Percentiles rank a stretch among this genome's conserved stretches.
Evolutionary conservation across 2,329 filamentous ascomycete genomes (phyloP).

Genomic region (Clonostachys solani): DNA sequence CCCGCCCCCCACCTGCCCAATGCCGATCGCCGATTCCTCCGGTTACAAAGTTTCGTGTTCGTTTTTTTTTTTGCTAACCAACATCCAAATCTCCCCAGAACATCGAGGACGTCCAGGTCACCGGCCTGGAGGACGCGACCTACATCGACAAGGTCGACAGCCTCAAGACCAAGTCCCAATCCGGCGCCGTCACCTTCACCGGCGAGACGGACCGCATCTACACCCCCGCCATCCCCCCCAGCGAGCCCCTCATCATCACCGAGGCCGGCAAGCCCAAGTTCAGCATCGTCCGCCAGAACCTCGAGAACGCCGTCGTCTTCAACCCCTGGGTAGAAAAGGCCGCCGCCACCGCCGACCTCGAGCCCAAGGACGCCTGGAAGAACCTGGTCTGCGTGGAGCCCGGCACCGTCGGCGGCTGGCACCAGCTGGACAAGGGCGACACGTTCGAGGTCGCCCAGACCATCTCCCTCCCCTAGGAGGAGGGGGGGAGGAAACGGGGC

Average conservation of each 20-base stretch:
- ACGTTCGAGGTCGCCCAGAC: conserved; percentile 59
- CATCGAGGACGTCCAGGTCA: conserved; percentile 67
- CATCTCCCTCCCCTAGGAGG: conserved; percentile 30
- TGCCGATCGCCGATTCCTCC: too few species aligned
- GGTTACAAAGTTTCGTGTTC: background rate
- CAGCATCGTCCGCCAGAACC: conserved; percentile 76
- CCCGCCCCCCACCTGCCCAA: too few species aligned
- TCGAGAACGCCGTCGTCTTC: conserved; percentile 90
- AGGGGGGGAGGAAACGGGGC: too few species aligned
- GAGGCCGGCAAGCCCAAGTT: conserved; percentile 62
- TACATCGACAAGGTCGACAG: conserved; percentile 84
- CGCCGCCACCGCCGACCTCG: conserved; percentile 78
- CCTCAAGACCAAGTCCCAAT: conserved; percentile 59
- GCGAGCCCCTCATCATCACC: conserved; percentile 51
- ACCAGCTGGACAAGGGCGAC: conserved; percentile 76
- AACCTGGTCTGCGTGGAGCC: conserved; percentile 95
- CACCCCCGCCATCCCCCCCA: conserved; percentile 60
- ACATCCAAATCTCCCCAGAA: conserved; percentile 49
- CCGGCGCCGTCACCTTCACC: conserved; percentile 62
- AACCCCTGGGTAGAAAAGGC: conserved; percentile 93
- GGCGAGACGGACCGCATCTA: conserved; percentile 89
- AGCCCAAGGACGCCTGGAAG: conserved; percentile 84
- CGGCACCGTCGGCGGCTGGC: conserved; percentile 77
- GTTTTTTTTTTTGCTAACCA: background rate
- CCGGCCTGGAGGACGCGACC: conserved; percentile 69